Conservation (phyloP, 2,329 filamentous ascomycete species). For the Sporothrix brasiliensis region DNA sequence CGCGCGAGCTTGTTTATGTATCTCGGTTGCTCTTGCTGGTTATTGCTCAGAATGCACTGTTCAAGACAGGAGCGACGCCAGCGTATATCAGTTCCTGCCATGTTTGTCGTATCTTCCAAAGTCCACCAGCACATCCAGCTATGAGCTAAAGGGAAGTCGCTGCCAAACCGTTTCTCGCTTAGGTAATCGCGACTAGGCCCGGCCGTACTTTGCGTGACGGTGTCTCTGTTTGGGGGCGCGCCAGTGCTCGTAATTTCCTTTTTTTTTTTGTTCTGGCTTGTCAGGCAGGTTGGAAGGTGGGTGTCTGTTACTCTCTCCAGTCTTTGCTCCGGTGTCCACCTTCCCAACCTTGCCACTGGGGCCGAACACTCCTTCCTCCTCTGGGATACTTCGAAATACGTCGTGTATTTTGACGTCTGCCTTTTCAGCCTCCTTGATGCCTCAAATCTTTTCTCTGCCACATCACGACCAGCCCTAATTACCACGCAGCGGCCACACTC, state of each 20-base stretch:
- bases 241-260: conserved; percentile 26
- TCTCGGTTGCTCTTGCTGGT: conserved; percentile 18
- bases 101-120: background rate
- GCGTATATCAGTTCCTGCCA: background rate
- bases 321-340: conserved; percentile 22
- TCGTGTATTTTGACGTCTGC: conserved; percentile 1
- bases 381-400: background rate
- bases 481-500: background rate
- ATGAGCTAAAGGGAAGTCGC: background rate
- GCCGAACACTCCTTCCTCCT: background rate
- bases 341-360: conserved; percentile 24
- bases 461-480: conserved; percentile 1
- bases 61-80: conserved; percentile 13
- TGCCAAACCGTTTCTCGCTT: conserved; percentile 22
- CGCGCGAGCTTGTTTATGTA: background rate
- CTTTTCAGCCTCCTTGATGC: conserved; percentile 6
- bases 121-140: too few relatives aligned
- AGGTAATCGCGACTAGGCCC: conserved; percentile 18
- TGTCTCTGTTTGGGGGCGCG: background rate
- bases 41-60: conserved; percentile 5
- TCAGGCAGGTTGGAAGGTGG: conserved; percentile 11
- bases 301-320: conserved; percentile 10
- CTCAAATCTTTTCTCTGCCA: background rate
- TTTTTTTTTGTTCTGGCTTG: background rate
- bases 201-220: conserved; percentile 5